These are phyloP conservation scores for Heterotrichella gracilis DNA, from an alignment of 352 stramenopile genomes.

Conservation along the genomic window DNA sequence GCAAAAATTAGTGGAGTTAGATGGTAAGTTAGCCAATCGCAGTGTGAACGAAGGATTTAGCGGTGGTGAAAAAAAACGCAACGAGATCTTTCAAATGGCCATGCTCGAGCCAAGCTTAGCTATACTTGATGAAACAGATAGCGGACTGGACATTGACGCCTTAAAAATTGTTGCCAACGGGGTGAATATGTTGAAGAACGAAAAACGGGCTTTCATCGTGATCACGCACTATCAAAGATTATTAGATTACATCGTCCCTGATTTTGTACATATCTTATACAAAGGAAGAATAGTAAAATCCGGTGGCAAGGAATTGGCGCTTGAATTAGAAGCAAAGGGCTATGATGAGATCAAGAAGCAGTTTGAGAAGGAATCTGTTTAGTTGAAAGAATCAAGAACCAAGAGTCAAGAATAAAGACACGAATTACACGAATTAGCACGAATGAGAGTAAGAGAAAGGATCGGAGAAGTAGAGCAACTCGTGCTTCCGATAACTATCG, in stretches of 20 bases:
- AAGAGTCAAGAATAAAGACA: too few species aligned
- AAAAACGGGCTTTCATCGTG: slow-evolving; percentile 10
- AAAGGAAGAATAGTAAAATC: slow-evolving; percentile 12
- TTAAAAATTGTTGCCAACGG: slow-evolving; percentile 11
- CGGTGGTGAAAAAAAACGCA: slow-evolving; percentile 15
- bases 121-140: slow-evolving; percentile 15
- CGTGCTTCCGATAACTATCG: too few species aligned
- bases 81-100: slow-evolving; percentile 17
- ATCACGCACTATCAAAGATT: slow-evolving; percentile 16
- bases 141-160: slow-evolving; percentile 14
- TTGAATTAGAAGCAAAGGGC: slow-evolving; percentile 11
- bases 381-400: too few species aligned
- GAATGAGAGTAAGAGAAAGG: too few species aligned
- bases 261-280: slow-evolving; percentile 14
- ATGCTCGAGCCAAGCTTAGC: slow-evolving; percentile 14
- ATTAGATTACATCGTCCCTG: slow-evolving; percentile 13
- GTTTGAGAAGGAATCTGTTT: not conserved
- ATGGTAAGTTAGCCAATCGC: not conserved
- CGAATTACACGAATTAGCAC: too few species aligned
- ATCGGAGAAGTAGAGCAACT: too few species aligned
- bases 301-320: not conserved
- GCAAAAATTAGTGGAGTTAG: slow-evolving; percentile 5
- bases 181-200: not conserved
- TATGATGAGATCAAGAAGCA: slow-evolving; percentile 5
- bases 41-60: slow-evolving; percentile 16